Conservation (phyloP, 768 basidiomycete genomes). For the Hericium coralloides region DNA sequence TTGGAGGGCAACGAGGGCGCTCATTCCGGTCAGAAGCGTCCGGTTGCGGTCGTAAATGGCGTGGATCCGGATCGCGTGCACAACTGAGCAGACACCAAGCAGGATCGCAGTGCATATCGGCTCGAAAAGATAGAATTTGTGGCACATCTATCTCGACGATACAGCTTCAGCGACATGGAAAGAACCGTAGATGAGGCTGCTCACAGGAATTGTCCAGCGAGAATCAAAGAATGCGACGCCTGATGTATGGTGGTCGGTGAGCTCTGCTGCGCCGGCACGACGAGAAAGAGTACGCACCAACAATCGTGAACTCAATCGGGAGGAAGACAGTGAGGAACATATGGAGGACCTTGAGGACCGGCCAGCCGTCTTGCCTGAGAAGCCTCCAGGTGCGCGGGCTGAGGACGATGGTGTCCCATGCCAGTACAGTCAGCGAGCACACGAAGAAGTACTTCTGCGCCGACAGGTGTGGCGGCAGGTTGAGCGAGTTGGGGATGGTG, state of each 20-base stretch:
- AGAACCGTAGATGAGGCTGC: slow-evolving; percentile 9
- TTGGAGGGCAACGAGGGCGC: slow-evolving; percentile 55
- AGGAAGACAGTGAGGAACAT: slow-evolving; percentile 69
- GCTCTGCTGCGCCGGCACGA: slow-evolving; percentile 1
- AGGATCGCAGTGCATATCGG: slow-evolving; percentile 80
- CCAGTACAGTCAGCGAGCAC: slow-evolving; percentile 82
- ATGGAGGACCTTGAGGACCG: slow-evolving; percentile 66
- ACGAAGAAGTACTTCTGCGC: slow-evolving; percentile 89
- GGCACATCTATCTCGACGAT: slow-evolving; percentile 37
- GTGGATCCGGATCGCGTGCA: slow-evolving; percentile 72
- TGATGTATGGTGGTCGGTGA: slow-evolving; percentile 17
- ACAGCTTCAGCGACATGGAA: not conserved
- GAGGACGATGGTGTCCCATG: slow-evolving; percentile 84
- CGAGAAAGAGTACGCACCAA: slow-evolving; percentile 37
- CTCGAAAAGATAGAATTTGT: slow-evolving; percentile 74
- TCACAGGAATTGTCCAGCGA: slow-evolving; percentile 45
- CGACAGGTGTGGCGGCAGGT: slow-evolving; percentile 67
- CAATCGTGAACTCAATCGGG: slow-evolving; percentile 69
- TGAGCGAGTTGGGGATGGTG: slow-evolving; percentile 53
- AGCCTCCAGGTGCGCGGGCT: slow-evolving; percentile 74
- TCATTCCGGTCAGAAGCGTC: slow-evolving; percentile 45
- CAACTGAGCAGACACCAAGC: slow-evolving; percentile 63
- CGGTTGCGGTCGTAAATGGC: slow-evolving; percentile 68
- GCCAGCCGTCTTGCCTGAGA: slow-evolving; percentile 56
- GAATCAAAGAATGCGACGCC: slow-evolving; percentile 84